phyloP scores from a whole-genome alignment of 805 yeast genomes.

The Lipomyces anomalus region DNA sequence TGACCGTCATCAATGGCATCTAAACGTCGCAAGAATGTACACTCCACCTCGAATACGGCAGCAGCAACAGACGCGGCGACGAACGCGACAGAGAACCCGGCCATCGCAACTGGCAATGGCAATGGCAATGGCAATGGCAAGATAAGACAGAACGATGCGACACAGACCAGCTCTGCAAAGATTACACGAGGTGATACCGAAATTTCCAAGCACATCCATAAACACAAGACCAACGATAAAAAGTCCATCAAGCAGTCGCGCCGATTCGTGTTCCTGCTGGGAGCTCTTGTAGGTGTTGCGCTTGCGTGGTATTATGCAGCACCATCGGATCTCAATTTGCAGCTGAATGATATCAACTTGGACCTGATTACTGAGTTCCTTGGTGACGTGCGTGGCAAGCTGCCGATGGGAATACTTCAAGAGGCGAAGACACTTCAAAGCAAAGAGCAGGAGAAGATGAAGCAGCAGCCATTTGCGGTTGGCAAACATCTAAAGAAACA shows the following conservation, averaged over 20 bases:
- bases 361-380: constrained; percentile 54
- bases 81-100: too few relatives aligned
- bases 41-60: too few relatives aligned
- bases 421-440: constrained; percentile 52
- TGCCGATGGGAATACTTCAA: constrained; percentile 61
- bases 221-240: neutral
- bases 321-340: too few relatives aligned
- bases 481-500: constrained; percentile 59
- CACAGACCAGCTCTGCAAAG: too few relatives aligned
- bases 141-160: too few relatives aligned
- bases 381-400: constrained; percentile 65
- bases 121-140: too few relatives aligned
- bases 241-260: constrained; percentile 7
- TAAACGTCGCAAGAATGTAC: too few relatives aligned
- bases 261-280: constrained; percentile 34
- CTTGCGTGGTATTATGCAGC: constrained; percentile 60
- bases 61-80: too few relatives aligned
- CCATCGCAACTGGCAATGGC: too few relatives aligned
- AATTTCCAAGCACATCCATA: too few relatives aligned
- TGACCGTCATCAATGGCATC: too few relatives aligned
- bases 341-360: constrained; percentile 46
- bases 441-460: constrained; percentile 37
- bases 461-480: constrained; percentile 71
- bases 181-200: too few relatives aligned
- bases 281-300: constrained; percentile 64